Base-by-base conservation (phyloP, 208 protist species). In the Trypanosomatidae sp. region DNA sequence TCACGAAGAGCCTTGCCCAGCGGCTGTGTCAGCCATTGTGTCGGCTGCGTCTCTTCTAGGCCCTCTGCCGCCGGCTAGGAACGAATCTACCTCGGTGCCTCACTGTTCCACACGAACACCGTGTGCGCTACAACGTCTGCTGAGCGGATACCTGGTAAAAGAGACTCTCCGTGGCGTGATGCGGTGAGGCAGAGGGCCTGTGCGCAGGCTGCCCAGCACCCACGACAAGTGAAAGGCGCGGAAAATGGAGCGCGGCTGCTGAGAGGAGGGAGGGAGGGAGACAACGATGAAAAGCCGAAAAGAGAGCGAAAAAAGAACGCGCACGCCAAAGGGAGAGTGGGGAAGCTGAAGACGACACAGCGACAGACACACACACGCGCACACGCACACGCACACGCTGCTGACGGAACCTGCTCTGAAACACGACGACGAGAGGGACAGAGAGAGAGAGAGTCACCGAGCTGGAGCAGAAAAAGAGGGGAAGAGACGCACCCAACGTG, bases 121-220 rank as follows among this genome's bases (percentile, higher is more conserved):
- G 43, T 12, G 79, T 79, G 49, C 62, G 13, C 62, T 71, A 46
- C 25, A 73, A 25, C 46, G 84, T 74, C 28, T 81, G 69, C 3
- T 28, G 52, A 17, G 58, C 44, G 30, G 73, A n/a, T 12, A 91
- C 55, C 10, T 66, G 64, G 39, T 79, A 81, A 33, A 89, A 68
- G 15, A 80, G 39, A 19, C 25, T 12, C 56, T 87, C 82, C 13
- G 86, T 70, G 17, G 52, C 77, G n/a, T 64, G 55, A 47, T 62
- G 33, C 3, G n/a, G 9, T 4, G 6, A 22, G 7, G n/a, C 19
- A 36, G 41, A 55, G 0, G 17, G 30, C 17, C 65, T 70, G 39
- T 15, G 8, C 60, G 1, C 19, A 9, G n/a, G 22, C n/a, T 47
- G 13, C 19, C 22, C 8, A 0, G 36, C 36, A 39, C 36, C 36